Conservation (phyloP, 108 stramenopile genomes). For the Nitzschia palea region DNA sequence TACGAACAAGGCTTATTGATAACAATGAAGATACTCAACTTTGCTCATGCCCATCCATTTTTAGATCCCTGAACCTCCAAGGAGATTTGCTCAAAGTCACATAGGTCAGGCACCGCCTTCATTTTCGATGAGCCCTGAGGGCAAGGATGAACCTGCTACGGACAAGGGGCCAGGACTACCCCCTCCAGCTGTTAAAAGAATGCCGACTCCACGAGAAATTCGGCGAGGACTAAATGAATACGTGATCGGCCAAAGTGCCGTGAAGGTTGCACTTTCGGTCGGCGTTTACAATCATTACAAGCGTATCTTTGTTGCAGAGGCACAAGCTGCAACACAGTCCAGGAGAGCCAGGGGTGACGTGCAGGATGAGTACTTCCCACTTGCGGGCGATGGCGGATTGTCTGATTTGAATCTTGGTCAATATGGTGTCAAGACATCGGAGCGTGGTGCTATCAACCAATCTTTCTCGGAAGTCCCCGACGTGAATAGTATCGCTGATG, state of each 20-base stretch:
- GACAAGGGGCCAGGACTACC: not conserved
- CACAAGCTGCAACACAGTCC: slow-evolving; percentile 52
- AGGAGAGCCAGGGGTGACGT: slow-evolving; percentile 14
- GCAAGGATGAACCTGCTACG: not conserved
- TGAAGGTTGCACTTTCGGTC: slow-evolving; percentile 92
- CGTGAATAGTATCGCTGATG: slow-evolving; percentile 57
- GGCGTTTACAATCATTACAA: slow-evolving; percentile 99
- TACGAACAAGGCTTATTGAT: too few relatives aligned
- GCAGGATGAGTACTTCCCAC: slow-evolving; percentile 35
- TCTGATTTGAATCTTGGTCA: slow-evolving; percentile 71
- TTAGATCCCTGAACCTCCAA: slow-evolving; percentile 26
- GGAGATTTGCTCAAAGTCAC: not conserved
- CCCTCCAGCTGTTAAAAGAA: slow-evolving; percentile 31
- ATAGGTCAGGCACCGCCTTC: not conserved
- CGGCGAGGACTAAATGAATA: slow-evolving; percentile 89
- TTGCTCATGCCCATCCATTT: not conserved
- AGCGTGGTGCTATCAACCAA: not conserved
- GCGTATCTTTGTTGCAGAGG: slow-evolving; percentile 65
- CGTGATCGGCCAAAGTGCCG: slow-evolving; percentile 94
- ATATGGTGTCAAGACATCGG: slow-evolving; percentile 46
- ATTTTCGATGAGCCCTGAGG: not conserved
- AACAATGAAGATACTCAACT: not conserved
- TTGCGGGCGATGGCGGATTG: slow-evolving; percentile 39
- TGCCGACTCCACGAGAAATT: slow-evolving; percentile 83
- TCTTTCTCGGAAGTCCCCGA: slow-evolving; percentile 27